These are phyloP conservation scores for Fraxinus cuspidata DNA, from an alignment of 257 asterid genomes.

Conservation along the genomic window DNA sequence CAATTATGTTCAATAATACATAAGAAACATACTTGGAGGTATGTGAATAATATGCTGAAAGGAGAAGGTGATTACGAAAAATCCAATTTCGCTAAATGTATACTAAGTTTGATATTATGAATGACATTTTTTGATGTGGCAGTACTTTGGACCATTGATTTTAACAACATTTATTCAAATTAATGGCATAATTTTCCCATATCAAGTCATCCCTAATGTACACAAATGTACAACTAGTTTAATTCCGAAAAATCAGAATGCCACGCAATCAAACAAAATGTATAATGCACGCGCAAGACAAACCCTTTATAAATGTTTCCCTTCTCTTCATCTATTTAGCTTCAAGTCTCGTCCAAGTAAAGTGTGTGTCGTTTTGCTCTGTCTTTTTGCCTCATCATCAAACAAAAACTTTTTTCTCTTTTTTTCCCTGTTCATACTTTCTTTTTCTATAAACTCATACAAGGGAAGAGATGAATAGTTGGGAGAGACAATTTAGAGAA, in stretches of 20 bases:
- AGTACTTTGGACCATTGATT: too few relatives aligned
- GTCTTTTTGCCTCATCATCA: background rate
- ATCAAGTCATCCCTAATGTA: too few relatives aligned
- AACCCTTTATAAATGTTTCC: slow-evolving; percentile 29
- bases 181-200: too few relatives aligned
- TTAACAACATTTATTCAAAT: too few relatives aligned
- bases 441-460: background rate
- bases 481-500: slow-evolving; percentile 32
- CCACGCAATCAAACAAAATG: slow-evolving; percentile 19
- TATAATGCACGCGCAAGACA: slow-evolving; percentile 41
- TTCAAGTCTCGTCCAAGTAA: background rate
- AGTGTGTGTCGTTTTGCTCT: background rate
- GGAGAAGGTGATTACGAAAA: too few relatives aligned
- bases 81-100: too few relatives aligned
- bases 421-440: slow-evolving; percentile 2
- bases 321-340: slow-evolving; percentile 17
- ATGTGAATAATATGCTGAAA: too few relatives aligned
- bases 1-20: too few relatives aligned
- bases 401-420: background rate
- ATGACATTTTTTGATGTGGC: too few relatives aligned
- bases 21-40: too few relatives aligned
- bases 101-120: too few relatives aligned
- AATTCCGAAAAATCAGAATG: background rate
- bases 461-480: slow-evolving; percentile 42
- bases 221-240: too few relatives aligned